Conservation (phyloP, 2,329 filamentous ascomycete genomes). For the Venturia carpophila region DNA sequence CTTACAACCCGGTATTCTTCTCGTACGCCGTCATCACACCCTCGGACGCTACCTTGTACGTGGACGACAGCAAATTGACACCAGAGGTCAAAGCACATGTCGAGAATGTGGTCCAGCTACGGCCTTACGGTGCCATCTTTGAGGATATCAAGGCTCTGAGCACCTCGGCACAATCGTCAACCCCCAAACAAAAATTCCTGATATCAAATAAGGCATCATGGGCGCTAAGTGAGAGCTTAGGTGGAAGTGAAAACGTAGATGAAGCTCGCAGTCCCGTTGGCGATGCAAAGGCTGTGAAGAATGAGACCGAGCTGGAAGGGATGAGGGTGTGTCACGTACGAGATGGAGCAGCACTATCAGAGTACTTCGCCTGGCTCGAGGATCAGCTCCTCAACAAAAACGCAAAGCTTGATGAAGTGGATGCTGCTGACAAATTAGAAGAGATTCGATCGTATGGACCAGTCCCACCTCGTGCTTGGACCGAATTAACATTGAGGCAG, state of each 20-base stretch:
- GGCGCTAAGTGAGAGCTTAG: conserved; percentile 80
- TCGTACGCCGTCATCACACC: conserved; percentile 86
- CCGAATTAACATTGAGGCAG: conserved; percentile 24
- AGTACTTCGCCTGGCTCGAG: conserved; percentile 97
- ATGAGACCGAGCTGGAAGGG: conserved; percentile 76
- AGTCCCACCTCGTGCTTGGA: neutral
- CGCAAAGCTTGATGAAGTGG: conserved; percentile 71
- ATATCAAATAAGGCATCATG: conserved; percentile 87
- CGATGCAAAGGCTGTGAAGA: conserved; percentile 92
- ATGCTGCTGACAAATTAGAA: conserved; percentile 87
- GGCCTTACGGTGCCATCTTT: conserved; percentile 78
- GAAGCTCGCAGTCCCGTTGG: conserved; percentile 80
- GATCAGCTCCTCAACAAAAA: conserved; percentile 72
- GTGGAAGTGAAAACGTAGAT: conserved; percentile 77
- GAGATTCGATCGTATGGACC: conserved; percentile 48
- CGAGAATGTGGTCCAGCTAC: conserved; percentile 59
- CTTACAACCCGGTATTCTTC: conserved; percentile 98
- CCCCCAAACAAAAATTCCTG: conserved; percentile 56
- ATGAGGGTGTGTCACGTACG: conserved; percentile 93
- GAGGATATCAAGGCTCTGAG: conserved; percentile 63
- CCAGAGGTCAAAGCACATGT: conserved; percentile 63
- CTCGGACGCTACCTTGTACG: conserved; percentile 67
- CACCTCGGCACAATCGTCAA: conserved; percentile 30
- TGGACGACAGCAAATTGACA: conserved; percentile 71
- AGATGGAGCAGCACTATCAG: conserved; percentile 80